phyloP scores from a whole-genome alignment of 371 early-diverging fungal genomes.

The Coemansia sp. region DNA sequence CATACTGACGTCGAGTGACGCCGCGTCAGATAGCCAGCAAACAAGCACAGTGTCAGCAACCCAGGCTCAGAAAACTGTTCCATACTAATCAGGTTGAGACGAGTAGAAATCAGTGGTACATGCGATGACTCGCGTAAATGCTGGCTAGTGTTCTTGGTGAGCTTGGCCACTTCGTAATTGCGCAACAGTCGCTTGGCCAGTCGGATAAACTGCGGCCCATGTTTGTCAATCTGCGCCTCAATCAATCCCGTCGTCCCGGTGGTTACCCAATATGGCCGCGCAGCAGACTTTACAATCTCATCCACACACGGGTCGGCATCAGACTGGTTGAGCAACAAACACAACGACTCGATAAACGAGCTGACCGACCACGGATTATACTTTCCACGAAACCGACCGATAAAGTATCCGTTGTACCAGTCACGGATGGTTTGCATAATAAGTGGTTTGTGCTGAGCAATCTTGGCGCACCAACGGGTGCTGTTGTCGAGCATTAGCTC shows the following conservation, averaged over 20 bases:
- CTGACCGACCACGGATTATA: constrained; percentile 43
- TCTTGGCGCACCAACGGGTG: background rate
- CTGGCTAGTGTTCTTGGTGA: background rate
- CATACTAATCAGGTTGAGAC: background rate
- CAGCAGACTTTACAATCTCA: constrained; percentile 6
- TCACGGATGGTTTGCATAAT: constrained; percentile 15
- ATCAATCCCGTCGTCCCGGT: constrained; percentile 20
- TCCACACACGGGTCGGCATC: background rate
- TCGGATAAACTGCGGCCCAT: constrained; percentile 16
- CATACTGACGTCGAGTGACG: constrained; percentile 8
- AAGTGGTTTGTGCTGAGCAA: constrained; percentile 8
- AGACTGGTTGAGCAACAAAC: constrained; percentile 5
- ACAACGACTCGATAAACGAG: constrained; percentile 26
- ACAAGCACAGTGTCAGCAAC: constrained; percentile 23
- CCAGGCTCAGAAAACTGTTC: constrained; percentile 10
- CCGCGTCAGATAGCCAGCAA: constrained; percentile 30
- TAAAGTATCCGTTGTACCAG: constrained; percentile 41
- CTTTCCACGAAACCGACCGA: constrained; percentile 33
- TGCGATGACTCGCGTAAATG: background rate
- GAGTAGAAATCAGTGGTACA: background rate
- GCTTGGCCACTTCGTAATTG: constrained; percentile 9
- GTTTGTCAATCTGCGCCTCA: constrained; percentile 24
- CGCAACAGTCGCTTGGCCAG: constrained; percentile 20
- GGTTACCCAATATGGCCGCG: constrained; percentile 22
- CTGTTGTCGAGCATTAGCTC: constrained; percentile 24